A percentile compares a stretch with the other conserved stretches of the same genome.
Conservation (phyloP, 768 basidiomycete genomes). For the Kwoniella botswanensis region DNA sequence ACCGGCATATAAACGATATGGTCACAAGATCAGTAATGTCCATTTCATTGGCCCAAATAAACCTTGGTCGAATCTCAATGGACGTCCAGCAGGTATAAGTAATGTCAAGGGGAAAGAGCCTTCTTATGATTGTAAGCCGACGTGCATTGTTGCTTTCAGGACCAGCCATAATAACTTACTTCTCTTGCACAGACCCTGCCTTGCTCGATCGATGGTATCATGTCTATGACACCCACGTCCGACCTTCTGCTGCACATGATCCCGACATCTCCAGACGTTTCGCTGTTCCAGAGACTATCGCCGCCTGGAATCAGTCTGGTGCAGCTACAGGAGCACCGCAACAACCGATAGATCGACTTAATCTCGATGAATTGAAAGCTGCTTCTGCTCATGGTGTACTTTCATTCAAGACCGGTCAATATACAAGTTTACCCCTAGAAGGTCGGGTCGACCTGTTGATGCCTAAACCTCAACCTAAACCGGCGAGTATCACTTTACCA, state of each 20-base stretch:
- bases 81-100: constrained; percentile 67
- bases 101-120: constrained; percentile 35
- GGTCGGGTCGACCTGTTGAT: constrained; percentile 88
- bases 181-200: constrained; percentile 58
- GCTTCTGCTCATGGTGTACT: constrained; percentile 51
- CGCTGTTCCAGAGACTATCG: constrained; percentile 69
- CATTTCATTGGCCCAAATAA: constrained; percentile 83
- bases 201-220: constrained; percentile 89
- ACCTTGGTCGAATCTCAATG: constrained; percentile 82
- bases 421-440: constrained; percentile 79
- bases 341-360: constrained; percentile 60
- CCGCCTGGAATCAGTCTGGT: constrained; percentile 72
- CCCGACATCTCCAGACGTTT: constrained; percentile 59
- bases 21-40: constrained; percentile 50
- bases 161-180: not conserved
- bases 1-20: constrained; percentile 90
- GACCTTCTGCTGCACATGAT: constrained; percentile 62
- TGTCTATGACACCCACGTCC: constrained; percentile 86
- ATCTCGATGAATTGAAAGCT: constrained; percentile 68
- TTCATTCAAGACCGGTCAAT: constrained; percentile 75
- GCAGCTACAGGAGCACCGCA: constrained; percentile 35
- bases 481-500: constrained; percentile 20
- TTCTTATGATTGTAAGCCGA: constrained; percentile 54
- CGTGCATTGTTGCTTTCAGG: not conserved
- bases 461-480: constrained; percentile 57